phyloP scores from a whole-genome alignment of 2,329 filamentous ascomycete species.

The Ophiobolus disseminans region DNA sequence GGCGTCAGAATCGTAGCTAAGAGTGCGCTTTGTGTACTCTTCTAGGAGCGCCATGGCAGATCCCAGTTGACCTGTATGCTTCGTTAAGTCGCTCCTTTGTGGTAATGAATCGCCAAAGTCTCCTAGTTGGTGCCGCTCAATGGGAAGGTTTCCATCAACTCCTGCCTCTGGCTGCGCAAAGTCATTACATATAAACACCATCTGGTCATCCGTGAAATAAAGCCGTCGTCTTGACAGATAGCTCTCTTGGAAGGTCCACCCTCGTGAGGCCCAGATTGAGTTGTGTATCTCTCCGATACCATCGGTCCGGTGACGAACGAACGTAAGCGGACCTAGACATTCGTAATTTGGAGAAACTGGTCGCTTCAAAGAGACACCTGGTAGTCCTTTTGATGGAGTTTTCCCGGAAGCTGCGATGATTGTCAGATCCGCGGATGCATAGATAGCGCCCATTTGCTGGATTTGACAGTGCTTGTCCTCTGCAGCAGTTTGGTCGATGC shows the following conservation, averaged over 20 bases:
- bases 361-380: not conserved
- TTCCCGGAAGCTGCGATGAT: constrained; percentile 10
- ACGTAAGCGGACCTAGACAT: not conserved
- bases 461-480: constrained; percentile 3
- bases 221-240: not conserved
- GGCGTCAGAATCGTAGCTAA: not conserved
- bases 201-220: not conserved
- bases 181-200: not conserved
- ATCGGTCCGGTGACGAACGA: not conserved
- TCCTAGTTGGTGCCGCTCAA: no score
- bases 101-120: no score
- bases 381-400: not conserved
- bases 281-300: not conserved
- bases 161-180: not conserved
- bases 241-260: constrained; percentile 1
- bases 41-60: not conserved
- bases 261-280: not conserved
- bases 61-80: not conserved
- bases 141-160: no score
- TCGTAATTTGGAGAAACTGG: not conserved
- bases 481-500: not conserved
- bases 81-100: not conserved
- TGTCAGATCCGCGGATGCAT: constrained; percentile 6
- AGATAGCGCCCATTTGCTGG: constrained; percentile 12
- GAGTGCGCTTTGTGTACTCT: not conserved